Evolutionary conservation across 352 stramenopile genomes (phyloP), one percentile per base, ranked within the genome.

Genomic region (Phytopythium ostracodes): DNA sequence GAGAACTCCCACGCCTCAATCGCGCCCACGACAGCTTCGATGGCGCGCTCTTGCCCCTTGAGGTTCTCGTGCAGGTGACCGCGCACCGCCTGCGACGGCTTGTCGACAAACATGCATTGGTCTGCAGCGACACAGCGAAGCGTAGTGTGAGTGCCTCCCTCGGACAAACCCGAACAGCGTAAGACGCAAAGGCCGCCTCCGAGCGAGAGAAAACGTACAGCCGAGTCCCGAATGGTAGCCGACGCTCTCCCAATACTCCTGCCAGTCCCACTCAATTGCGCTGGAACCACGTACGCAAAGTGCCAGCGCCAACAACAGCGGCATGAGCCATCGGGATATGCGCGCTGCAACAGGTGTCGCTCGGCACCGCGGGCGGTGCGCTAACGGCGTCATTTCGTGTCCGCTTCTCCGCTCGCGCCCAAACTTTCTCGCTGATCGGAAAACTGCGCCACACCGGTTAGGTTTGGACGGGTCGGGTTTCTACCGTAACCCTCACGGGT

Each of bases 1-100:
- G 80, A 88, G 63, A 93, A 93, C 64, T 93, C 84, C 84, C 84
- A 93, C 24, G 84, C 77, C 63, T 93, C 84, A 38, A 93, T 79
- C 7, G 84, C 81, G 7, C 70, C 80, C 12, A 91, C 78, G 25
- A 93, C 76, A 3, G 73, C 69, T 54, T 93, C 78, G 27, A 91
- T 62, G 17, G 81, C 80, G 40, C 76, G 72, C 49, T 89, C 75
- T 55, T 93, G 84, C 6, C 75, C 84, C 49, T 81, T 85, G 25
- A 93, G 66, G 46, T 91, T 74, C 18, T 74, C 63, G 22, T 76
- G 56, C 38, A 93, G 36, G 65, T 91, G 79, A 4, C 55, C 57
- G 10, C 73, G 80, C 56, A 91, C 81, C 12, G 65, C 55, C 33
- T 83, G 71, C 8, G 82, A 88, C 11, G 84, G 84, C 29, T 89